Evolutionary conservation across 495 filamentous ascomycete genomes (phyloP).

Genomic region (Penicillium angulare): DNA sequence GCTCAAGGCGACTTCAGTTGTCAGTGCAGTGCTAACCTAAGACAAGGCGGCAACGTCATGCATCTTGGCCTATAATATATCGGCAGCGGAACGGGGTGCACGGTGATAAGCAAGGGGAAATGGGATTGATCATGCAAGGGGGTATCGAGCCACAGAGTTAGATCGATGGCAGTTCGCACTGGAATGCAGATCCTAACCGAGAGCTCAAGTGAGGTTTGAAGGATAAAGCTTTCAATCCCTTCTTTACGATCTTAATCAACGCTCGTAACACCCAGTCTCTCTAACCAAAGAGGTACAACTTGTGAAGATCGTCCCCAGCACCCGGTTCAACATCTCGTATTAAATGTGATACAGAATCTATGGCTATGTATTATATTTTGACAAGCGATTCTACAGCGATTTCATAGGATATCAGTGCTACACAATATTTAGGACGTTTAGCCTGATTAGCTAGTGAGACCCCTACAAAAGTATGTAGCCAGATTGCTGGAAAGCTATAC

Average conservation of each 20-base stretch:
- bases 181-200: conserved; percentile 26
- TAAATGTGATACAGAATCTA: no score
- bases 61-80: conserved; percentile 15
- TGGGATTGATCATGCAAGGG: conserved; percentile 22
- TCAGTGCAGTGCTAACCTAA: conserved; percentile 1
- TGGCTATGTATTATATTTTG: no score
- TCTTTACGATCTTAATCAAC: background rate
- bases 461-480: no score
- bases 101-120: conserved; percentile 25
- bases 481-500: no score
- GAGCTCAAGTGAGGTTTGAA: background rate
- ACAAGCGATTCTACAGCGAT: no score
- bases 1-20: background rate
- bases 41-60: conserved; percentile 15
- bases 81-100: conserved; percentile 10
- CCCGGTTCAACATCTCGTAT: no score
- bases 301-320: no score
- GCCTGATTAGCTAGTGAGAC: no score
- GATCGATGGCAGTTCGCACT: conserved; percentile 23
- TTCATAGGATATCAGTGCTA: no score
- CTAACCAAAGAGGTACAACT: no score
- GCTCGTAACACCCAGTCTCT: background rate
- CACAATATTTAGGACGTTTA: no score
- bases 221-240: background rate
- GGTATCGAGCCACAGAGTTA: conserved; percentile 11